Base-by-base conservation (phyloP, 345 rosid genomes). In the Sisymbrium irio region DNA sequence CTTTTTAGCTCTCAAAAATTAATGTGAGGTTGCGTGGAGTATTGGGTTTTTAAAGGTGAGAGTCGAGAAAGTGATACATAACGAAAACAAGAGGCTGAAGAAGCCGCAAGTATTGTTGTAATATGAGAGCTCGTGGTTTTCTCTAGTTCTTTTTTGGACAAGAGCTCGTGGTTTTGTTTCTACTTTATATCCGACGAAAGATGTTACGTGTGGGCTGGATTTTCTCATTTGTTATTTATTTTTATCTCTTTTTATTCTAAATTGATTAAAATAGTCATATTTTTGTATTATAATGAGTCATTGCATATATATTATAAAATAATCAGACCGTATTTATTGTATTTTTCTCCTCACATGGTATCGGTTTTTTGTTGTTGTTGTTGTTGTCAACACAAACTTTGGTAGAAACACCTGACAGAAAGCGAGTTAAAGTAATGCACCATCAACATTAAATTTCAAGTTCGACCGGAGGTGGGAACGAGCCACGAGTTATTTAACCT, bases 121-220 rank as follows among this genome's bases (percentile, higher is more conserved):
- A 5, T 20, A 1, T 9, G 28, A 8, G 13, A 45, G 65, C 61
- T 71, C 53, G 36, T 72, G 76, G 62, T 72, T 72, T 71, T 62
- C 44, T 72, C 40, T 22, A 1, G 25, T 22, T 22, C 3, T 22
- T 22, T 22, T 3, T 22, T 22, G 25, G 3, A 22, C 25, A 22
- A 8, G 13, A 45, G 65, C 61, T 71, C 53, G 45, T 72, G 76
- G 62, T 72, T 72, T 71, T 62, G 53, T 72, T 51, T 8, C 51
- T 18, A 46, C 51, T 63, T 63, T 28, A 2, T 41, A 3, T 22
- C 51, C 22, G 0, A 6, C 5, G 18, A 35, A 25, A 8, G 22
- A n/a, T 47, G 20, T 44, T 32, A 25, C 15, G 62, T n/a, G 61
- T 71, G 61, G 75, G 40, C 37, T 49, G 37, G 15, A 28, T 53